Conservation (phyloP, 441 rosid species). For the Croton setiger region DNA sequence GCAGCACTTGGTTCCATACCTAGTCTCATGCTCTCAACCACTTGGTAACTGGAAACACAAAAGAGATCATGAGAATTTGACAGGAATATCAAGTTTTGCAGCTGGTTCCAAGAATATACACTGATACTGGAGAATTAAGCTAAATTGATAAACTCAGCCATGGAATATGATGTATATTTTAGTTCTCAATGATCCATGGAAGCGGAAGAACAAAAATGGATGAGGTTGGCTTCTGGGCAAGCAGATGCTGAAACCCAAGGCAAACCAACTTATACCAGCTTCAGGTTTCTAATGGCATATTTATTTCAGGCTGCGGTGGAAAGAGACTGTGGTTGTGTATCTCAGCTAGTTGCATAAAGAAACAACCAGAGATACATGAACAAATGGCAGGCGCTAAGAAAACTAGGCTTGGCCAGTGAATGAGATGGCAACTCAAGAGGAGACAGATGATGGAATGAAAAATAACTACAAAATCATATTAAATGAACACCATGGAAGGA, state of each 20-base stretch:
- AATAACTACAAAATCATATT: background rate
- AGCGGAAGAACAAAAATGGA: background rate
- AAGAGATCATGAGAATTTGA: background rate
- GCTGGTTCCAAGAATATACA: background rate
- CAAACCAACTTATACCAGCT: background rate
- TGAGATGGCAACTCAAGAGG: background rate
- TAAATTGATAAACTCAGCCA: background rate
- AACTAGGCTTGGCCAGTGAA: background rate
- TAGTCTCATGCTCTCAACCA: conserved; percentile 86
- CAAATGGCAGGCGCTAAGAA: background rate
- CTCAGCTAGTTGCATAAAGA: background rate
- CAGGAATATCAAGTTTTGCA: background rate
- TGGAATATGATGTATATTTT: background rate
- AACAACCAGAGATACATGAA: background rate
- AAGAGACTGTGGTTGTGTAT: background rate
- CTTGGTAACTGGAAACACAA: conserved; percentile 66
- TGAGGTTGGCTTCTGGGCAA: background rate
- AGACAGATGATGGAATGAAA: no score
- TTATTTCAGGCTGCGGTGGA: background rate
- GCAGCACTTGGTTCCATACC: conserved; percentile 81
- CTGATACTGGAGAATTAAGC: background rate
- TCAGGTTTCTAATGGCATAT: background rate
- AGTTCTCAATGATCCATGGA: background rate
- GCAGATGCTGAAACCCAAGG: background rate
- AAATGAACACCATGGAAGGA: conserved; percentile 76